Conservation (phyloP, 306 rosid genomes). For the Pterocarpus santalinus region DNA sequence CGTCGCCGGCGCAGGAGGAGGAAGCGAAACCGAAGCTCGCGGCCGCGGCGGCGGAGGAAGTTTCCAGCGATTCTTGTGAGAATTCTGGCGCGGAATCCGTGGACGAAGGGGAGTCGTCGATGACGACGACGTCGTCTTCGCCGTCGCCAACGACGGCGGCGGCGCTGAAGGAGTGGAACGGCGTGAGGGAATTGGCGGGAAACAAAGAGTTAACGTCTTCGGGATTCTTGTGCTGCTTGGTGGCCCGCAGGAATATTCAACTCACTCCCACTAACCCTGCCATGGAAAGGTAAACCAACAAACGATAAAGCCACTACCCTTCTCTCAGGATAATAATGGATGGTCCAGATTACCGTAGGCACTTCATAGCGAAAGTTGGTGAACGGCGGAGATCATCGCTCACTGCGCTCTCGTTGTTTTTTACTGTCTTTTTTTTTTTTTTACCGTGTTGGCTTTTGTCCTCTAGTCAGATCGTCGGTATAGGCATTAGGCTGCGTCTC, state of each 20-base stretch:
- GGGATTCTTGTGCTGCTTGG: slow-evolving; percentile 79
- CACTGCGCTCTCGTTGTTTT: neutral
- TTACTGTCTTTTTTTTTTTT: neutral
- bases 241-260: slow-evolving; percentile 49
- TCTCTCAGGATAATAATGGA: neutral
- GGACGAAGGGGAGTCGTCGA: slow-evolving; percentile 60
- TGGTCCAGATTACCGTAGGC: neutral
- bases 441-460: neutral
- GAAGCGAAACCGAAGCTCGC: neutral
- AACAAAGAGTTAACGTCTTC: slow-evolving; percentile 50
- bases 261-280: slow-evolving; percentile 37
- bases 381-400: slow-evolving; percentile 25
- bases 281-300: slow-evolving; percentile 35
- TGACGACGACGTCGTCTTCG: slow-evolving; percentile 60
- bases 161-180: slow-evolving; percentile 73
- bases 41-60: slow-evolving; percentile 12
- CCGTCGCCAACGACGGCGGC: slow-evolving; percentile 48
- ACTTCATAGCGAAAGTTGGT: neutral
- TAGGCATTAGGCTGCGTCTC: neutral
- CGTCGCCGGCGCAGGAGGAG: neutral
- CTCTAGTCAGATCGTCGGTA: neutral
- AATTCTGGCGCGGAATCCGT: slow-evolving; percentile 49
- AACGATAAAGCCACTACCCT: neutral
- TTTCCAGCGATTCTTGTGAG: slow-evolving; percentile 53
- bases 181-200: slow-evolving; percentile 67